Evolutionary conservation across 768 basidiomycete genomes (phyloP), one percentile per base, ranked within the genome.

Genomic region (Lactifluus echinatus): DNA sequence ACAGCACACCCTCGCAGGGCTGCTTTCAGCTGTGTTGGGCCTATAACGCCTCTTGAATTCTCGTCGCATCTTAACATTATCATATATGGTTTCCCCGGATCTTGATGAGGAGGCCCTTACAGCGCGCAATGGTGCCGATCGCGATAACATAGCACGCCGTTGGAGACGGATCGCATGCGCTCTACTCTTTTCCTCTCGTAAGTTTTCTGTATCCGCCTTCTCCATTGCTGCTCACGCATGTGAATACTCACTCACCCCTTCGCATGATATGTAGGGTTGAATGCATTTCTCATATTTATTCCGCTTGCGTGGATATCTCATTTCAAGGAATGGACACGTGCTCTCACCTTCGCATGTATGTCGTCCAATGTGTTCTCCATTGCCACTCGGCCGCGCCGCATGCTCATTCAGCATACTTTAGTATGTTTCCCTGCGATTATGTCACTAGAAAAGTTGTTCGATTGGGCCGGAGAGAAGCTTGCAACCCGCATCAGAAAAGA

Each of bases 351-450:
- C 33, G 52, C 62, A 23, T 48, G 68, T 69, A 56, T 29, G 68
- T 62, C 8, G 2, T 47, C 12, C 11, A n/a, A 17, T 4, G 10
- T 28, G 23, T 2, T 34, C 28, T 11, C n/a, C 19, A 19, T 37
- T 14, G 14, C 17, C 7, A 21, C 2, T 28, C n/a, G n/a, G n/a
- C 11, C 6, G 8, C 11, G 4, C 4, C 23, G 47, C 10, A n/a
- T n/a, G n/a, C 24, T 51, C 23, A 39, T 47, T 4, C 40, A 24
- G 0, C 51, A 8, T 55, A 1, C 11, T 39, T 8, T 24, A 86
- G 83, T 88, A 6, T 81, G 76, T 57, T 84, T 87, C 66, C 70
- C 86, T 48, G 72, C 80, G 4, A 83, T 88, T 55, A 74, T 89
- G 7, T 81, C 86, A 8, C 74, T 87, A 5, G 84, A 85, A 58